These are phyloP conservation scores for Leccinum fallax DNA, from an alignment of 1,284 basidiomycete genomes.

Conservation along the genomic window DNA sequence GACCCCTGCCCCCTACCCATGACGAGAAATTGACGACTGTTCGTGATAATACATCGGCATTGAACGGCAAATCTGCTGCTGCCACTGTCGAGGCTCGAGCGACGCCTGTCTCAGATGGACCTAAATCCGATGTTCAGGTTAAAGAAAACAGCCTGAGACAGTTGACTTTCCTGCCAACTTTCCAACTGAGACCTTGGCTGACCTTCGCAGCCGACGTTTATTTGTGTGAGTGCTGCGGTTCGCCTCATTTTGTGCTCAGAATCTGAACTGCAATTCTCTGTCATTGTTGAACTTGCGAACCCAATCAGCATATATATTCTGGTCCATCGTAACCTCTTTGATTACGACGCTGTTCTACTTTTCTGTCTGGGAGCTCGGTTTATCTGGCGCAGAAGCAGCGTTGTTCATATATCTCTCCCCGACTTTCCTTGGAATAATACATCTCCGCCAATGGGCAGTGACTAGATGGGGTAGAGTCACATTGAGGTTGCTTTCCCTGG, in stretches of 20 bases:
- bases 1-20: constrained; percentile 13
- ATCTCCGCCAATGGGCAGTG: constrained; percentile 47
- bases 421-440: constrained; percentile 52
- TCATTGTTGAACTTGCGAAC: neutral
- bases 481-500: constrained; percentile 52
- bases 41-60: neutral
- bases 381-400: constrained; percentile 77
- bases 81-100: constrained; percentile 1
- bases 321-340: constrained; percentile 86
- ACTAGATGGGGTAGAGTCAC: constrained; percentile 51
- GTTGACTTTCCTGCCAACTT: neutral
- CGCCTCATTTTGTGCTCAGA: constrained; percentile 28
- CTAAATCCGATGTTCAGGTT: neutral
- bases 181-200: constrained; percentile 26
- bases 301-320: constrained; percentile 78
- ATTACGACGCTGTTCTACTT: constrained; percentile 90
- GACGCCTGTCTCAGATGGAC: neutral
- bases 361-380: constrained; percentile 86
- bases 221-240: constrained; percentile 45
- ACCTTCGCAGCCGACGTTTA: constrained; percentile 57
- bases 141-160: neutral
- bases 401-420: constrained; percentile 73
- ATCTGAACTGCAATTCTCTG: constrained; percentile 44
- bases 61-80: constrained; percentile 3
- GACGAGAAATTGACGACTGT: constrained; percentile 11